A percentile compares a stretch with the other conserved stretches of the same genome.
Evolutionary conservation across 768 basidiomycete species (phyloP).

Genomic region (Boletus eberwhitei): DNA sequence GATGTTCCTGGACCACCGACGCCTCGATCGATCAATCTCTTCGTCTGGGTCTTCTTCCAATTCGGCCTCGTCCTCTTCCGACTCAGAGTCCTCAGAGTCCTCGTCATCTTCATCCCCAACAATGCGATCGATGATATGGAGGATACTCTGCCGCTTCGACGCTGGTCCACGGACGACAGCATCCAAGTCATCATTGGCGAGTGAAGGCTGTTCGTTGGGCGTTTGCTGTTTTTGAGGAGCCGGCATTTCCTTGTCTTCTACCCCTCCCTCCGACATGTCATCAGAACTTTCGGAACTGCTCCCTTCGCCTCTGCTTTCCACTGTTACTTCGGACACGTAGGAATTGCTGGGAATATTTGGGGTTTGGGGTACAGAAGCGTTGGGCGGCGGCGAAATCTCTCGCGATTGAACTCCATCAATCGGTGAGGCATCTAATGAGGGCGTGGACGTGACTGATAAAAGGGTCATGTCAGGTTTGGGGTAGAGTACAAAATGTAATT

Average conservation of each 20-base stretch:
- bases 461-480: constrained; percentile 9
- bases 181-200: constrained; percentile 33
- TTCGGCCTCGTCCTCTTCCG: constrained; percentile 41
- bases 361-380: constrained; percentile 6
- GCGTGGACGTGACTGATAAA: constrained; percentile 2
- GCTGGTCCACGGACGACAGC: constrained; percentile 42
- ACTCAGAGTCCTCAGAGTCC: constrained; percentile 33
- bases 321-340: constrained; percentile 34
- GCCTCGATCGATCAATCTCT: constrained; percentile 30
- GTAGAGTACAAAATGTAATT: constrained; percentile 1
- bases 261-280: constrained; percentile 18
- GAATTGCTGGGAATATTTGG: constrained; percentile 31
- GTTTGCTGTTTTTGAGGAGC: neutral
- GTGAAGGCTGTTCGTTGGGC: neutral
- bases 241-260: constrained; percentile 10
- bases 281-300: constrained; percentile 38
- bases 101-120: constrained; percentile 32
- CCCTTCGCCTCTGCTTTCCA: constrained; percentile 38
- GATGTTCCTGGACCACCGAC: constrained; percentile 34
- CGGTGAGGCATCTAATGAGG: neutral
- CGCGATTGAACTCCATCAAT: constrained; percentile 1
- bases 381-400: neutral
- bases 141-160: constrained; percentile 16
- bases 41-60: constrained; percentile 40
- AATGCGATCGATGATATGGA: constrained; percentile 30